These are phyloP conservation scores for Malassezia brasiliensis DNA, from an alignment of 1,284 basidiomycete species.

Conservation along the genomic window DNA sequence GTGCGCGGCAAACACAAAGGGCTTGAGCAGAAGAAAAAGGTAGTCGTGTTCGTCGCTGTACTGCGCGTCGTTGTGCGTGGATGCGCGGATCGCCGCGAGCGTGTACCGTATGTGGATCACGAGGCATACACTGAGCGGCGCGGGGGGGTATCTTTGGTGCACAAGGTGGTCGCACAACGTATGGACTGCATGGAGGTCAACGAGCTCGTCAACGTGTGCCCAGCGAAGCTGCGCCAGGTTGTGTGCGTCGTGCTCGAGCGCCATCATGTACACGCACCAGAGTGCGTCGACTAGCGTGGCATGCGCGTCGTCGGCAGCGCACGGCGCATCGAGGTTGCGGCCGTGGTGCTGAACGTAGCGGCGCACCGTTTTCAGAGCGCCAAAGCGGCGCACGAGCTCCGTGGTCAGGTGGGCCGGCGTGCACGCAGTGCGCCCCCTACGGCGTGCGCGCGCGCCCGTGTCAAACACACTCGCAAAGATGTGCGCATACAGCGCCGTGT, in stretches of 20 bases:
- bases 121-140: neutral
- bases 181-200: conserved; percentile 1
- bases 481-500: conserved; percentile 1
- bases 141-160: neutral
- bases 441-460: neutral
- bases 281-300: neutral
- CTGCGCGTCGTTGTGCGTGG: neutral
- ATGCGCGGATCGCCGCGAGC: neutral
- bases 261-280: conserved; percentile 1
- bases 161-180: neutral
- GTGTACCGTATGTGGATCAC: neutral
- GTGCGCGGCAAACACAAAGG: conserved; percentile 5
- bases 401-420: neutral
- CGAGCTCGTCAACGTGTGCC: neutral
- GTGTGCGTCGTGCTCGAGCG: conserved; percentile 1
- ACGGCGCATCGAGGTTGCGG: neutral
- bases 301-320: neutral
- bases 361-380: neutral
- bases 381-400: neutral
- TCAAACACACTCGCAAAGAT: neutral
- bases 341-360: neutral
- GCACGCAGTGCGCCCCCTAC: neutral
- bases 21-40: conserved; percentile 1
- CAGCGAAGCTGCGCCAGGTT: neutral
- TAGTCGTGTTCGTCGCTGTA: neutral